These are phyloP conservation scores for Tanacetum coccineum DNA, from an alignment of 129 eudicot species.

Conservation along the genomic window DNA sequence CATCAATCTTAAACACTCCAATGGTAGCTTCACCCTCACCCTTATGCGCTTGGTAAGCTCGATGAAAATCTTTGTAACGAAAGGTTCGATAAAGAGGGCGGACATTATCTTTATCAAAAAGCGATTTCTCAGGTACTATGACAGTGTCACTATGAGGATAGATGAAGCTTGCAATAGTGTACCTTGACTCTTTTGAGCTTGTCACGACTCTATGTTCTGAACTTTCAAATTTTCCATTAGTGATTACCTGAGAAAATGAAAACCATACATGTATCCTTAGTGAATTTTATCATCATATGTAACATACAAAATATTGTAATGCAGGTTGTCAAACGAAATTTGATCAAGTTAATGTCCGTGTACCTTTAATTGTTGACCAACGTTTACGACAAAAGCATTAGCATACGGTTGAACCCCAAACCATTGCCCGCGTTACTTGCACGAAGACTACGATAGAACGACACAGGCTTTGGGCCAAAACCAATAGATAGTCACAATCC, in stretches of 20 bases:
- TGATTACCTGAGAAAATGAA: conserved; percentile 37
- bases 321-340: neutral
- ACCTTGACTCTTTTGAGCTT: conserved; percentile 25
- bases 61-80: neutral
- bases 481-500: no score
- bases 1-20: conserved; percentile 5
- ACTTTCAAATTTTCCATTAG: conserved; percentile 53
- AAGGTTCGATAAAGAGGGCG: conserved; percentile 9
- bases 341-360: neutral
- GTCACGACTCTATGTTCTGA: conserved; percentile 63
- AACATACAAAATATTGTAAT: neutral
- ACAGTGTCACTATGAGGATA: conserved; percentile 34
- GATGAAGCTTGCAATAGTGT: conserved; percentile 42
- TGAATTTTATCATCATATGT: no score
- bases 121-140: conserved; percentile 42
- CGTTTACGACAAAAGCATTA: conserved; percentile 46
- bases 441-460: no score
- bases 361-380: conserved; percentile 48
- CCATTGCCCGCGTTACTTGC: no score
- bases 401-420: conserved; percentile 33
- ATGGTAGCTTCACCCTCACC: conserved; percentile 10
- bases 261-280: neutral
- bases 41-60: neutral
- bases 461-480: no score
- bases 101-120: conserved; percentile 2